phyloP scores from a whole-genome alignment of 2,329 filamentous ascomycete species.

The Aureobasidium zeae region DNA sequence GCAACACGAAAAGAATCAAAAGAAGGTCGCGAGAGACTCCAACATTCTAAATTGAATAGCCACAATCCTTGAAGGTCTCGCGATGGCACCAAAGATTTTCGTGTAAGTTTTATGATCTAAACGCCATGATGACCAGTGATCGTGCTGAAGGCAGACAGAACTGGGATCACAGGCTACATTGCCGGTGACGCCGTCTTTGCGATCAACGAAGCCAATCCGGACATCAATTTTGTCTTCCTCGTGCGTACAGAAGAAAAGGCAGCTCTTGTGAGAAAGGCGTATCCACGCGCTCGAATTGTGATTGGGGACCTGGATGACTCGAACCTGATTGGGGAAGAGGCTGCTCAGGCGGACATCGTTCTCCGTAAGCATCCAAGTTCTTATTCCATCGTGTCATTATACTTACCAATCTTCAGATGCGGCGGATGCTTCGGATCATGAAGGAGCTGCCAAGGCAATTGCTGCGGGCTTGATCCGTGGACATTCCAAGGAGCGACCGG shows the following conservation, averaged over 20 bases:
- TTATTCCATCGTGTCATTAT: slow-evolving; percentile 22
- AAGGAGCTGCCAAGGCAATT: slow-evolving; percentile 40
- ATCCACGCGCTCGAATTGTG: slow-evolving; percentile 12
- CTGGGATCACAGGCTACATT: slow-evolving; percentile 28
- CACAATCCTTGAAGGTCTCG: too few species aligned
- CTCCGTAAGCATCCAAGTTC: slow-evolving; percentile 22
- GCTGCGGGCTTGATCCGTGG: slow-evolving; percentile 40
- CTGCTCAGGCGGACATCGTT: slow-evolving; percentile 14
- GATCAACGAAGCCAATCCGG: slow-evolving; percentile 35
- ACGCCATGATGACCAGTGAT: too few species aligned
- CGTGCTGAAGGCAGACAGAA: slow-evolving; percentile 1
- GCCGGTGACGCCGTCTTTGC: slow-evolving; percentile 33
- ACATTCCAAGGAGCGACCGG: slow-evolving; percentile 33
- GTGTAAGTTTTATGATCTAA: neutral
- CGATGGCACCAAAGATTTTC: neutral
- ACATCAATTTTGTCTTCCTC: slow-evolving; percentile 36
- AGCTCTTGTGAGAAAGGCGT: neutral
- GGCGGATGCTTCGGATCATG: slow-evolving; percentile 37
- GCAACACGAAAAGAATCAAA: too few species aligned
- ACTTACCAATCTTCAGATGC: slow-evolving; percentile 26
- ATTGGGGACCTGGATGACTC: slow-evolving; percentile 16
- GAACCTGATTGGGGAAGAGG: slow-evolving; percentile 10
- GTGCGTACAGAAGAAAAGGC: slow-evolving; percentile 21
- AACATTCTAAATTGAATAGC: too few species aligned
- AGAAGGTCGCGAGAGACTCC: too few species aligned